Conservation (phyloP, 2,329 filamentous ascomycete species). For the Cylindrodendrum hubeiense region DNA sequence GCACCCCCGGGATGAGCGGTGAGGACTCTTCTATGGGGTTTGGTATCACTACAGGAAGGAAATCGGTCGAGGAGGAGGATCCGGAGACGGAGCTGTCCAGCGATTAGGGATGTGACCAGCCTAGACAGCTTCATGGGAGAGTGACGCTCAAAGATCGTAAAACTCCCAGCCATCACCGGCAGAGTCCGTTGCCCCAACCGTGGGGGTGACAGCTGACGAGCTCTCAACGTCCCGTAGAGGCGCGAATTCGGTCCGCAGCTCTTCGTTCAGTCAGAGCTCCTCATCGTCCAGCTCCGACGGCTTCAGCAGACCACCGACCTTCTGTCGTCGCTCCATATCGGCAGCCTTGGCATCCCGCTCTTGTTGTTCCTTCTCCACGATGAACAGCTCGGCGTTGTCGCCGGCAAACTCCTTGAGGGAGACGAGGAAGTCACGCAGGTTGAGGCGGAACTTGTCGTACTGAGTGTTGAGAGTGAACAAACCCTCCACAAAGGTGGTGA, state of each 20-base stretch:
- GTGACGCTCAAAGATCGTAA: conserved; percentile 66
- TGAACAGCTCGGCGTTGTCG: conserved; percentile 93
- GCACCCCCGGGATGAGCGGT: conserved; percentile 30
- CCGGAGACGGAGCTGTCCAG: conserved; percentile 14
- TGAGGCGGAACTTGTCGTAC: conserved; percentile 94
- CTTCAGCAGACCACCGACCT: conserved; percentile 95
- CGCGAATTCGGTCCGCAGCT: conserved; percentile 73
- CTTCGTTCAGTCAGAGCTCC: conserved; percentile 85
- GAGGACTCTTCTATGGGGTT: conserved; percentile 45
- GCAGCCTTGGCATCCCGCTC: conserved; percentile 86
- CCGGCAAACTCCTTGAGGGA: conserved; percentile 96
- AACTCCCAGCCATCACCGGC: conserved; percentile 72
- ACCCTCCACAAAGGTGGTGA: conserved; percentile 89
- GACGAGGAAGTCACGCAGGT: conserved; percentile 96
- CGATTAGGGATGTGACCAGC: neutral
- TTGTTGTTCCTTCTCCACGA: conserved; percentile 94
- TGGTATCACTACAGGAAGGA: conserved; percentile 49
- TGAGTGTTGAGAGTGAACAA: conserved; percentile 90
- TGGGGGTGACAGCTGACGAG: conserved; percentile 38
- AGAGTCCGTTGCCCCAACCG: conserved; percentile 42
- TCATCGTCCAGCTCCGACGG: conserved; percentile 96
- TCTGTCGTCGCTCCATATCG: conserved; percentile 91
- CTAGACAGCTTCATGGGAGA: conserved; percentile 8
- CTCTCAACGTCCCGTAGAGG: conserved; percentile 49
- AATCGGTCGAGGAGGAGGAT: conserved; percentile 36